Conservation (phyloP, 2,329 filamentous ascomycete species). For the Dryadomyces quercus-mongolicae region DNA sequence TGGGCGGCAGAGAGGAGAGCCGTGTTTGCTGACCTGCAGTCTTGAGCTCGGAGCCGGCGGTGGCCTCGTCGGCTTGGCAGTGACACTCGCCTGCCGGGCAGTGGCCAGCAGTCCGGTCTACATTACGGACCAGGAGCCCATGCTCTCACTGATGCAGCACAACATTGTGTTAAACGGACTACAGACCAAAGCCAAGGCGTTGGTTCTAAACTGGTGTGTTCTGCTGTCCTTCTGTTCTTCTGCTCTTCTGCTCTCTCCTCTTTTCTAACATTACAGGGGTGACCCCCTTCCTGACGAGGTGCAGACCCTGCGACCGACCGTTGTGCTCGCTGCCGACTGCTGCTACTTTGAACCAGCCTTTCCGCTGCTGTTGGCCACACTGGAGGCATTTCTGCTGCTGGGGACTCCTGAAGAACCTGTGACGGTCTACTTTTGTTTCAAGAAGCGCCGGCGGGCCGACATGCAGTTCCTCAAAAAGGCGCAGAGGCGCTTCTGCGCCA, state of each 20-base stretch:
- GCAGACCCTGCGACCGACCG: slow-evolving; percentile 49
- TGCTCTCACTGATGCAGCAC: slow-evolving; percentile 73
- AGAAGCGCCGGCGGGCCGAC: slow-evolving; percentile 75
- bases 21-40: slow-evolving; percentile 28
- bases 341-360: slow-evolving; percentile 97
- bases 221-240: neutral
- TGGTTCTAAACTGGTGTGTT: slow-evolving; percentile 68
- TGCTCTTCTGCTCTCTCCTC: neutral
- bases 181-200: slow-evolving; percentile 46
- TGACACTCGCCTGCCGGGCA: slow-evolving; percentile 38
- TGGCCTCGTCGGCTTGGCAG: slow-evolving; percentile 64
- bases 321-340: slow-evolving; percentile 91
- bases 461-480: slow-evolving; percentile 62
- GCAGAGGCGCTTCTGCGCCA: slow-evolving; percentile 52
- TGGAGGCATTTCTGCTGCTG: slow-evolving; percentile 61
- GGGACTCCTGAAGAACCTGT: slow-evolving; percentile 41
- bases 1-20: slow-evolving; percentile 58
- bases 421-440: slow-evolving; percentile 77
- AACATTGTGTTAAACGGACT: slow-evolving; percentile 79
- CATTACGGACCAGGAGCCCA: slow-evolving; percentile 79
- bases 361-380: slow-evolving; percentile 68
- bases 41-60: slow-evolving; percentile 88
- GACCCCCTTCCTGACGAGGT: slow-evolving; percentile 43
- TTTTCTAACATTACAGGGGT: slow-evolving; percentile 29
- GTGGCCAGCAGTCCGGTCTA: slow-evolving; percentile 48